Conservation (phyloP, 352 stramenopile genomes). For the Phytophthora gonapodyides region DNA sequence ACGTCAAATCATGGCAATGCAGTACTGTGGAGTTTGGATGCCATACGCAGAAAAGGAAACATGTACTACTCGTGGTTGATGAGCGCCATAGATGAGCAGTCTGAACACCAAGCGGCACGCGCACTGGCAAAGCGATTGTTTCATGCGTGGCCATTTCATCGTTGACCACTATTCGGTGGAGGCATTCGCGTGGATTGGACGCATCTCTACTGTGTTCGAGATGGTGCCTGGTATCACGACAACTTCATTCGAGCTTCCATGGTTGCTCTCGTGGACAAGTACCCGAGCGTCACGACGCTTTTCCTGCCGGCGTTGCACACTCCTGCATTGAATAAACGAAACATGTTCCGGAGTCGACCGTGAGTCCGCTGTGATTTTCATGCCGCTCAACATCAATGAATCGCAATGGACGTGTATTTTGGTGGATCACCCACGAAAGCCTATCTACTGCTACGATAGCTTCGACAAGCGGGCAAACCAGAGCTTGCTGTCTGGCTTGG, state of each 20-base stretch:
- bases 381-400: conserved; percentile 3
- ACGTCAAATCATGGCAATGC: conserved; percentile 9
- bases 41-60: not conserved
- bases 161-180: not conserved
- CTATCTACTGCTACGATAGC: conserved; percentile 17
- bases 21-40: conserved; percentile 5
- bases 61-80: conserved; percentile 8
- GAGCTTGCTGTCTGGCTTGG: conserved; percentile 1
- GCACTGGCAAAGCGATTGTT: not conserved
- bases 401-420: conserved; percentile 11
- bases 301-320: not conserved
- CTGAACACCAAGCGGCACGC: not conserved
- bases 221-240: not conserved
- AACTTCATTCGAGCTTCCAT: conserved; percentile 7
- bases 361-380: conserved; percentile 7
- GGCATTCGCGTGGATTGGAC: conserved; percentile 5
- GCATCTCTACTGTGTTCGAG: not conserved
- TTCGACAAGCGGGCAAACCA: conserved; percentile 8
- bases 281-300: conserved; percentile 2
- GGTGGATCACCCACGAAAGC: not conserved
- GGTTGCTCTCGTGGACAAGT: not conserved
- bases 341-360: not conserved
- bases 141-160: not conserved
- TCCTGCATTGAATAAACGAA: conserved; percentile 1
- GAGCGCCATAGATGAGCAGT: not conserved